Evolutionary conservation across 1,284 basidiomycete species (phyloP).

Genomic region (Ceratobasidium sp.): DNA sequence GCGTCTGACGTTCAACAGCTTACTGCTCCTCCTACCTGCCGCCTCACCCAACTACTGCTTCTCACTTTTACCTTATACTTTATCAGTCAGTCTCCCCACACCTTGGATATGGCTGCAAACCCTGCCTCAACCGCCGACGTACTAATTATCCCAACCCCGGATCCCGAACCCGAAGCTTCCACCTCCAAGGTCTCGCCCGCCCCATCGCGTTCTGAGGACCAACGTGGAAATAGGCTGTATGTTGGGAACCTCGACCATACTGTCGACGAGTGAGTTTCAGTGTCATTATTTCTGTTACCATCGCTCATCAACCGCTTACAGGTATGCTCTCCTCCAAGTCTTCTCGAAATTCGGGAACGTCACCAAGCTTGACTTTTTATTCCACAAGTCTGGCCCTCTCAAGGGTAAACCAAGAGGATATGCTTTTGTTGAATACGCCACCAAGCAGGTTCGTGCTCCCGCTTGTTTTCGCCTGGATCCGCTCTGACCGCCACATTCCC

Average conservation of each 20-base stretch:
- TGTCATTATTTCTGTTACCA: conserved; percentile 6
- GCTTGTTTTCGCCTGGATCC: conserved; percentile 39
- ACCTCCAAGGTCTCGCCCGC: conserved; percentile 7
- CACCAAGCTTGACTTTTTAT: conserved; percentile 92
- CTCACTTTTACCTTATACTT: background rate
- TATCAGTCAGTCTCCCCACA: background rate
- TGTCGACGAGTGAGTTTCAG: conserved; percentile 84
- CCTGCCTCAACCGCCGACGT: conserved; percentile 28
- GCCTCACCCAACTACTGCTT: no score
- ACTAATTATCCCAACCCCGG: conserved; percentile 15
- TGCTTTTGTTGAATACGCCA: conserved; percentile 90
- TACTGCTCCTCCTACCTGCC: no score
- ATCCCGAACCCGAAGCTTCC: conserved; percentile 30
- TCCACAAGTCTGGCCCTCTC: conserved; percentile 90
- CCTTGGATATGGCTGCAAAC: conserved; percentile 28
- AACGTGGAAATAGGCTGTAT: conserved; percentile 72
- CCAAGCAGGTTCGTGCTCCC: conserved; percentile 77
- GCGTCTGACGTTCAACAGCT: no score
- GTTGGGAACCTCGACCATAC: conserved; percentile 90
- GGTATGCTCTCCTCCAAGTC: conserved; percentile 87
- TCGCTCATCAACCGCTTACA: conserved; percentile 55
- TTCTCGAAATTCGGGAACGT: conserved; percentile 94
- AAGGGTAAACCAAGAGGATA: conserved; percentile 96
- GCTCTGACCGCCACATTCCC: conserved; percentile 49
- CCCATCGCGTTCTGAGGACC: conserved; percentile 24